Conservation (phyloP, 2,329 filamentous ascomycete genomes). For the Talaromyces funiculosus region DNA sequence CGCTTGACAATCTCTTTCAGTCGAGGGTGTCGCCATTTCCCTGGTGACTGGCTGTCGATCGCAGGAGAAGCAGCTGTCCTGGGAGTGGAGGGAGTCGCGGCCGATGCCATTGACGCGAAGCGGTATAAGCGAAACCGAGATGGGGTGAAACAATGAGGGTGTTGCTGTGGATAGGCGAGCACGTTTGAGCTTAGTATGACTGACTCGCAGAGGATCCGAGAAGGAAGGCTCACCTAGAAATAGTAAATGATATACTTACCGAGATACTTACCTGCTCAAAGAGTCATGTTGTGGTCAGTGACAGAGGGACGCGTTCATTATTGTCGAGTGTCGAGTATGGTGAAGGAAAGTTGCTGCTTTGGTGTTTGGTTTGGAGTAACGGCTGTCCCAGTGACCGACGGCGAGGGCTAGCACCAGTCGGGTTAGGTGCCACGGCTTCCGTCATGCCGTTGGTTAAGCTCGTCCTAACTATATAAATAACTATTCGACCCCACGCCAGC, state of each 20-base stretch:
- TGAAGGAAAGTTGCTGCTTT: background rate
- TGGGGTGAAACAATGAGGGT: background rate
- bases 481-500: background rate
- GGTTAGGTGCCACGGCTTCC: background rate
- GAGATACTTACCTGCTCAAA: background rate
- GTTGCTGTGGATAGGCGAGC: background rate
- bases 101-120: slow-evolving; percentile 29
- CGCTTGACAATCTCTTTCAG: slow-evolving; percentile 80
- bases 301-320: background rate
- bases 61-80: slow-evolving; percentile 22
- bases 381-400: slow-evolving; percentile 1
- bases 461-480: background rate
- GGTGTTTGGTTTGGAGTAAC: background rate
- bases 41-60: slow-evolving; percentile 45
- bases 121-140: background rate
- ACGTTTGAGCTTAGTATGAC: background rate
- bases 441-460: too few relatives aligned
- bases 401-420: background rate
- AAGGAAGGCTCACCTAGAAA: background rate
- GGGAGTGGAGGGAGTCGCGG: slow-evolving; percentile 39
- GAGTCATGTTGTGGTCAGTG: background rate
- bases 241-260: background rate
- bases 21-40: slow-evolving; percentile 86
- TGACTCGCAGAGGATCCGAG: background rate
- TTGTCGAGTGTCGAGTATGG: background rate